Evolutionary conservation across 1,284 basidiomycete species (phyloP), one percentile per base, ranked within the genome.

Genomic region (Cystobasidium pallidum): DNA sequence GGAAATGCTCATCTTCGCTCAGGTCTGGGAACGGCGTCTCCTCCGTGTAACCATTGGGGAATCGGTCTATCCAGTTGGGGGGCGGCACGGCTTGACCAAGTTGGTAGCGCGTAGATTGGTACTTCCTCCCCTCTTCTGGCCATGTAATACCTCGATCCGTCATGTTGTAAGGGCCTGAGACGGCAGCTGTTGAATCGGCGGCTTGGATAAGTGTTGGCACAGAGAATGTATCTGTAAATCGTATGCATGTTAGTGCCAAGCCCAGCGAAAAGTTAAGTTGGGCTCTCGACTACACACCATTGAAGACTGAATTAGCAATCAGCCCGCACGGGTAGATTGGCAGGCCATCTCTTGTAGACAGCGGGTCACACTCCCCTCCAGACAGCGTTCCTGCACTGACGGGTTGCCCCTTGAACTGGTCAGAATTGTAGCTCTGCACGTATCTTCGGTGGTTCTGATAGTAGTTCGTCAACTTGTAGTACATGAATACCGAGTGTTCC

Each of bases 371-470:
- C 78, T 94, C 88, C 24, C 91, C 88, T 58, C 84, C 83, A 73
- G 89, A 83, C 61, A 96, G 83, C 61, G 84, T 80, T n/a, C 75
- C 80, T 2, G 82, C 77, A 71, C 81, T 84, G 47, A 88, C 86
- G 61, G 81, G 82, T 67, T 91, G 84, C 70, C 94, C 95, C 78
- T 88, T 87, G 57, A 99, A 86, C 82, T 99, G 96, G 77, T 89
- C 85, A 7, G 89, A 85, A 79, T 94, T 87, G 66, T 93, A 83
- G 80, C 91, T 95, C 84, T 95, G 92, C 74, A 99, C 94, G 80
- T 99, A 99, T 79, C 96, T 88, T 59, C 96, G 88, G 81, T 99
- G 96, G 81, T 99, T 99, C 85, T 99, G 96, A 83, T 89, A 99
- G 85, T 81, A 83, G 78, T 83, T 82, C 17, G 82, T 82, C 54